These are phyloP conservation scores for Lycium barbarum DNA, from an alignment of 257 asterid species.

Conservation along the genomic window DNA sequence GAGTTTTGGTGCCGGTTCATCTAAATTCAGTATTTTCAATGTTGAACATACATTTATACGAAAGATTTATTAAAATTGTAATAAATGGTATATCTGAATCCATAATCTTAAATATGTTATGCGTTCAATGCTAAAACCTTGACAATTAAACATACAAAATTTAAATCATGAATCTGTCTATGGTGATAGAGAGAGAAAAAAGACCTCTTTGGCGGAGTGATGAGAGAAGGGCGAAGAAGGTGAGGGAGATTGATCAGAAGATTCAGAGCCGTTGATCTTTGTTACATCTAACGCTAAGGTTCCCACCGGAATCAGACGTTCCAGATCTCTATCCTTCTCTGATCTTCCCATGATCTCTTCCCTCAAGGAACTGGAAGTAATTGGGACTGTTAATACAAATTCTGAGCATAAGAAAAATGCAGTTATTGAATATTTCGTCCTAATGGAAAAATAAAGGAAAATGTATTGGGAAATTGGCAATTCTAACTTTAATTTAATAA, in stretches of 20 bases:
- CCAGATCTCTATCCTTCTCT: constrained; percentile 37
- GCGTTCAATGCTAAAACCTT: too few species aligned
- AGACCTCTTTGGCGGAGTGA: constrained; percentile 37
- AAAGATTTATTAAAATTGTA: too few species aligned
- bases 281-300: constrained; percentile 19
- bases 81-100: too few species aligned
- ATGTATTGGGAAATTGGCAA: too few species aligned
- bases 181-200: neutral
- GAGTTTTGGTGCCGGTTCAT: neutral
- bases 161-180: neutral
- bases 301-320: constrained; percentile 33
- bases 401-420: neutral
- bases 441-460: neutral
- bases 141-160: neutral
- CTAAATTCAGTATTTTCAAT: too few species aligned
- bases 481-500: too few species aligned
- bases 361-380: neutral
- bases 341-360: constrained; percentile 14
- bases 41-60: too few species aligned
- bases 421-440: neutral
- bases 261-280: constrained; percentile 25
- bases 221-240: constrained; percentile 28
- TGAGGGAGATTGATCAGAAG: constrained; percentile 16
- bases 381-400: neutral
- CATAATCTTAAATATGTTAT: too few species aligned